Percentiles rank a stretch among this genome's conserved stretches.
These are phyloP conservation scores for Andrographis paniculata DNA, from an alignment of 305 asterid genomes.

Conservation along the genomic window DNA sequence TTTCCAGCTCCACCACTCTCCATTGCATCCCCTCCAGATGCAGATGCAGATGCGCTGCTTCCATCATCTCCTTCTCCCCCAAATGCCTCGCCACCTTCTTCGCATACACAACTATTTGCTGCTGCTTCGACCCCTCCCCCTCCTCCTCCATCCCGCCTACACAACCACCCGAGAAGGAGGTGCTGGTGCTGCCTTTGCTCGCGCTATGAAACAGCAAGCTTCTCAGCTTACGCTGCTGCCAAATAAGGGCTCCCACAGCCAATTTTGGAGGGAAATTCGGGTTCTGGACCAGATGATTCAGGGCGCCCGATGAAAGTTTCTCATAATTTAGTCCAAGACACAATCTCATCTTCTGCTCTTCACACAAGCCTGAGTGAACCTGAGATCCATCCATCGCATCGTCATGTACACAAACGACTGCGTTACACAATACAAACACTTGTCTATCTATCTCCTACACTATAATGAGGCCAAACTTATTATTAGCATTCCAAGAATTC, in stretches of 20 bases:
- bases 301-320: constrained; percentile 57
- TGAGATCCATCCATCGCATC: no score
- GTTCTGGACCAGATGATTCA: constrained; percentile 46
- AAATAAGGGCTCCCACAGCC: constrained; percentile 43
- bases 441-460: no score
- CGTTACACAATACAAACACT: no score
- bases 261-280: constrained; percentile 59
- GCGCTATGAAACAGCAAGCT: background rate
- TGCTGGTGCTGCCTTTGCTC: background rate
- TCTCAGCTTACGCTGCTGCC: constrained; percentile 29
- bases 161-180: constrained; percentile 18
- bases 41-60: no score
- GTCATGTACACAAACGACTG: background rate
- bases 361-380: constrained; percentile 59
- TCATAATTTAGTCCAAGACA: constrained; percentile 53
- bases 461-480: no score
- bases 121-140: constrained; percentile 19
- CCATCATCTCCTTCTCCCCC: constrained; percentile 57
- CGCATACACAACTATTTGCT: constrained; percentile 63
- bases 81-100: constrained; percentile 41
- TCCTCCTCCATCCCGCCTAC: constrained; percentile 13
- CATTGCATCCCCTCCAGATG: constrained; percentile 87
- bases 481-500: no score
- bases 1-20: constrained; percentile 71
- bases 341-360: constrained; percentile 49